A percentile compares a stretch with the other conserved stretches of the same genome.
phyloP scores from a whole-genome alignment of 495 filamentous ascomycete species.

The Corynascus novoguineensis region DNA sequence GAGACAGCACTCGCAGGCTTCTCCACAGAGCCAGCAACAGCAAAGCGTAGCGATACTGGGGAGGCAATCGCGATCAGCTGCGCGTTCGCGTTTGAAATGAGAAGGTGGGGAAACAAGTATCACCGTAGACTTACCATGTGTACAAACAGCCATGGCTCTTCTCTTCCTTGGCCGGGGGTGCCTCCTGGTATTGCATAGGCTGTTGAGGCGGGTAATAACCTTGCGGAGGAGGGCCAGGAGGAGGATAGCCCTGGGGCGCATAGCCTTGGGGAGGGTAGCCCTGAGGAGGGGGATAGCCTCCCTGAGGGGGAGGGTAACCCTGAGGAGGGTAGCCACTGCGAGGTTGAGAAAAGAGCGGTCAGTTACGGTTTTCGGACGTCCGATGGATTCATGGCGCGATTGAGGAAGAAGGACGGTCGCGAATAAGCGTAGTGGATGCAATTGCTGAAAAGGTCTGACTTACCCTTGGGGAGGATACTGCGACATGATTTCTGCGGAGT shows the following conservation, averaged over 20 bases:
- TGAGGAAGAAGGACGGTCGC: too few species aligned
- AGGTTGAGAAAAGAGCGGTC: not conserved
- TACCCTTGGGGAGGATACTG: constrained; percentile 6
- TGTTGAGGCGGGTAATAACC: constrained; percentile 8
- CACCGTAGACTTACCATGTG: constrained; percentile 13
- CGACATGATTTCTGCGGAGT: constrained; percentile 2
- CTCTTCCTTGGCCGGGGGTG: constrained; percentile 22
- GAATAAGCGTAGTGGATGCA: not conserved
- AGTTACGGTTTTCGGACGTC: not conserved
- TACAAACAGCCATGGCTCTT: constrained; percentile 28
- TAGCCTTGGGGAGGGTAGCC: constrained; percentile 14
- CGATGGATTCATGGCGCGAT: not conserved
- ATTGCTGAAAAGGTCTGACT: not conserved
- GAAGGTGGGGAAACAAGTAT: not conserved
- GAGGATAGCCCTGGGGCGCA: constrained; percentile 11
- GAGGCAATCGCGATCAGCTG: not conserved
- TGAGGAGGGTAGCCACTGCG: not conserved
- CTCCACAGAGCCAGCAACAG: constrained; percentile 26
- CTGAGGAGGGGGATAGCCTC: constrained; percentile 2
- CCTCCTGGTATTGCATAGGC: constrained; percentile 19
- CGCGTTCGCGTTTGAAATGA: too few species aligned
- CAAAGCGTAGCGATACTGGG: constrained; percentile 22
- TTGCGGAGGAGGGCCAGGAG: constrained; percentile 13
- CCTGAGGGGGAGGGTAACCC: constrained; percentile 14
- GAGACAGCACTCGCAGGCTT: constrained; percentile 26